Percentiles rank a stretch among this genome's conserved stretches.
phyloP scores from a whole-genome alignment of 1,284 basidiomycete species.

The Rugosomyces carneus region DNA sequence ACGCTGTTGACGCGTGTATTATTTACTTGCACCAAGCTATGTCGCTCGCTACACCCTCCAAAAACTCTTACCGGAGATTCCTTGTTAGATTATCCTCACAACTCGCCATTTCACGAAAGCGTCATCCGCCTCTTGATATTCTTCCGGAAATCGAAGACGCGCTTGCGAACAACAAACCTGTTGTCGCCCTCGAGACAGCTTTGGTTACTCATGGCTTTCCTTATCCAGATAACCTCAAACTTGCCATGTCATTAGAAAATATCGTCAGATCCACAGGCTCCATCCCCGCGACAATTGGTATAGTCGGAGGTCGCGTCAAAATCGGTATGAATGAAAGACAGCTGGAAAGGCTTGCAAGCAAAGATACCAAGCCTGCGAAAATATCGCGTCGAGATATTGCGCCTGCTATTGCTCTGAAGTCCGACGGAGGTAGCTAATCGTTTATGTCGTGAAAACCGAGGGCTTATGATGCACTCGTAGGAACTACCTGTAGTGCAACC shows the following conservation, averaged over 20 bases:
- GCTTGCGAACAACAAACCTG: conserved; percentile 48
- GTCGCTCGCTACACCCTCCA: conserved; percentile 1
- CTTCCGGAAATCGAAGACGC: conserved; percentile 78
- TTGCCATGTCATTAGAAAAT: conserved; percentile 68
- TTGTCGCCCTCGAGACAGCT: conserved; percentile 82
- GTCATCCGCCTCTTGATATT: conserved; percentile 50
- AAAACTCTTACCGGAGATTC: background rate
- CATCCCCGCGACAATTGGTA: conserved; percentile 86
- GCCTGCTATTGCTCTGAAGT: conserved; percentile 60
- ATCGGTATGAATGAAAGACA: conserved; percentile 72
- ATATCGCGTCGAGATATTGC: conserved; percentile 87
- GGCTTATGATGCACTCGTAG: conserved; percentile 17
- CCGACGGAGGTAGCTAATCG: conserved; percentile 58
- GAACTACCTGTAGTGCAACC: conserved; percentile 86
- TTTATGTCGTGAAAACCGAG: background rate
- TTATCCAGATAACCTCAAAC: conserved; percentile 71
- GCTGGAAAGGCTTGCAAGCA: conserved; percentile 69
- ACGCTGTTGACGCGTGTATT: too few species aligned
- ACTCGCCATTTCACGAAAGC: conserved; percentile 7
- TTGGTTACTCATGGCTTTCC: conserved; percentile 92
- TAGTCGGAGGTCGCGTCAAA: conserved; percentile 81
- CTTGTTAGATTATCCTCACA: conserved; percentile 1
- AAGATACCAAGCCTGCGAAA: conserved; percentile 51
- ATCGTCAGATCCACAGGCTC: conserved; percentile 77
- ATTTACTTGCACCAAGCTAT: background rate